Conservation (phyloP, 306 rosid species). For the Prunus padus region DNA sequence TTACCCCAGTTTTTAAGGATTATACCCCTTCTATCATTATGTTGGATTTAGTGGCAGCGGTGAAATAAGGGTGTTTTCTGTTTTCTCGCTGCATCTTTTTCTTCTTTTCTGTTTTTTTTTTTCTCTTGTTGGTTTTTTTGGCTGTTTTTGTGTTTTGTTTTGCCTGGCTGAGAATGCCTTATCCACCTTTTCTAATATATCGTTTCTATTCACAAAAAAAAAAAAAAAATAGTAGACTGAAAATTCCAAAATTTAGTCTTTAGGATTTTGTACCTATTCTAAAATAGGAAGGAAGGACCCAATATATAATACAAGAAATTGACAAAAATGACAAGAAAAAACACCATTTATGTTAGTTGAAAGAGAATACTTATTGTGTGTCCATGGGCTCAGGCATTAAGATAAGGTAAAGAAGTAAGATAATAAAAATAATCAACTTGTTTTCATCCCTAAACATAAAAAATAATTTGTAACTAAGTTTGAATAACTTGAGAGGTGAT, state of each 20-base stretch:
- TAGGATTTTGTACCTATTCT: not conserved
- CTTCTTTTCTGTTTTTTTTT: no score
- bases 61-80: no score
- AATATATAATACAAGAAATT: not conserved
- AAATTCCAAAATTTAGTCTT: not conserved
- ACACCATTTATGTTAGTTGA: not conserved
- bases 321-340: not conserved
- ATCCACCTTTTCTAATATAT: no score
- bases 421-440: not conserved
- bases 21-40: no score
- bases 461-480: not conserved
- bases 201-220: no score
- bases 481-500: conserved; percentile 15
- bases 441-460: not conserved
- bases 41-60: no score
- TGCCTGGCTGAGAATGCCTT: no score
- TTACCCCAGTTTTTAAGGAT: no score
- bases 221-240: no score
- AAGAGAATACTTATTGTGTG: not conserved
- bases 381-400: not conserved
- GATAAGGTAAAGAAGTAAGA: not conserved
- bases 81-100: no score
- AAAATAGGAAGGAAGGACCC: not conserved
- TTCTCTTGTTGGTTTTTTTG: no score
- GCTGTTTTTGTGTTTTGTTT: no score